phyloP scores from a whole-genome alignment of 768 basidiomycete species.

The Lactarius evosmus region DNA sequence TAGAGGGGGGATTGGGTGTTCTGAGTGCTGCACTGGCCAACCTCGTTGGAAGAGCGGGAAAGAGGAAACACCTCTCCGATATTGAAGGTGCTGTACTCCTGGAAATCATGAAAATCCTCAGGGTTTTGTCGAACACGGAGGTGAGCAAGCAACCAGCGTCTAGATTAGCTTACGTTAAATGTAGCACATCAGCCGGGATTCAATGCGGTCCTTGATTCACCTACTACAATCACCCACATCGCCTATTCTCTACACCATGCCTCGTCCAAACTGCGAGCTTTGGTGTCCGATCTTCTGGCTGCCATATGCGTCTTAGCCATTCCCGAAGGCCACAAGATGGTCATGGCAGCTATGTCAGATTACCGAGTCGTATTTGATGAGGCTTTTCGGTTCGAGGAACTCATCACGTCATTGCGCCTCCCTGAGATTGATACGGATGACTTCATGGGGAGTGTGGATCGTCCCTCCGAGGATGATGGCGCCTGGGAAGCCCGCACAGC shows the following conservation, averaged over 20 bases:
- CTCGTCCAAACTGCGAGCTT: slow-evolving; percentile 63
- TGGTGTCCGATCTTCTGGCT: slow-evolving; percentile 75
- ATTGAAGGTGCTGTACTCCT: slow-evolving; percentile 63
- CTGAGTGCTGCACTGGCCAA: slow-evolving; percentile 55
- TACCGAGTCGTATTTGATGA: slow-evolving; percentile 70
- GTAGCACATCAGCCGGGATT: slow-evolving; percentile 61
- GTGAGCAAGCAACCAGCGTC: slow-evolving; percentile 42
- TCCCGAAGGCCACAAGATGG: slow-evolving; percentile 66
- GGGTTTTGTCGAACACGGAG: slow-evolving; percentile 82
- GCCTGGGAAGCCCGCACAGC: slow-evolving; percentile 80
- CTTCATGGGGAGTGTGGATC: slow-evolving; percentile 17
- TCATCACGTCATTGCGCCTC: slow-evolving; percentile 61
- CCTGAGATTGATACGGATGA: slow-evolving; percentile 45
- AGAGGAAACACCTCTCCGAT: slow-evolving; percentile 57
- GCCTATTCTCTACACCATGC: slow-evolving; percentile 65
- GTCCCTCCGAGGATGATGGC: slow-evolving; percentile 51
- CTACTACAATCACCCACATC: slow-evolving; percentile 68
- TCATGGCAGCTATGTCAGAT: slow-evolving; percentile 78
- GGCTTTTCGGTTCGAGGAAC: slow-evolving; percentile 72
- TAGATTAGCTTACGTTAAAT: slow-evolving; percentile 17
- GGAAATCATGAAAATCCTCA: slow-evolving; percentile 75
- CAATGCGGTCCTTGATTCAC: slow-evolving; percentile 56
- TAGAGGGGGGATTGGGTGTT: slow-evolving; percentile 61
- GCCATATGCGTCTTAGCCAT: slow-evolving; percentile 76
- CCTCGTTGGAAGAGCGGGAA: slow-evolving; percentile 67